phyloP scores from a whole-genome alignment of 352 stramenopile genomes.

The Phytopythium ostracodes region DNA sequence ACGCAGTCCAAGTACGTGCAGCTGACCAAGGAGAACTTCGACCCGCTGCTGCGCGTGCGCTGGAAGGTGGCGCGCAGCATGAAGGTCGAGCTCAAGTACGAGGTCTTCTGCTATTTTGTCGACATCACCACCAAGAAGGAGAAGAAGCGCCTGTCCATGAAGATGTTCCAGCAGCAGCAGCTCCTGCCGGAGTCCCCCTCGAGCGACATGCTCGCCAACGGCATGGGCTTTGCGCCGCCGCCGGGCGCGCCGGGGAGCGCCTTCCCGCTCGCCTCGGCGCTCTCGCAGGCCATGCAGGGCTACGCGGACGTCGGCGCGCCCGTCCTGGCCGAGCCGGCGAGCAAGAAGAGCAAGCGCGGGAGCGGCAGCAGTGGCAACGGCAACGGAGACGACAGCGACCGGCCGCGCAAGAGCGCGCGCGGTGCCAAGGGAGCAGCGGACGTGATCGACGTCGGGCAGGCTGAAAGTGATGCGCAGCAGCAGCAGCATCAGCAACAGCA shows the following conservation, averaged over 20 bases:
- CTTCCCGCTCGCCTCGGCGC: conserved; percentile 25
- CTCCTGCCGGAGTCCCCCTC: conserved; percentile 7
- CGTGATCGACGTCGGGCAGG: not conserved
- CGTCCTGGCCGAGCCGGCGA: conserved; percentile 13
- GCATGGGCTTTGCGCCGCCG: conserved; percentile 21
- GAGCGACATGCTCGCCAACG: conserved; percentile 11
- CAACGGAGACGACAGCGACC: conserved; percentile 21
- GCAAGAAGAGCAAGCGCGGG: conserved; percentile 25
- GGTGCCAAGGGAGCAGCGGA: not conserved
- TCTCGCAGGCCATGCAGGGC: conserved; percentile 26
- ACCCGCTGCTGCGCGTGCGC: conserved; percentile 54
- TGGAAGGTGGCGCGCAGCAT: conserved; percentile 79
- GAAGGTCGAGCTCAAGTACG: conserved; percentile 80
- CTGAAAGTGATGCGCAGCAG: conserved; percentile 12
- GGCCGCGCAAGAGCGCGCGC: conserved; percentile 44
- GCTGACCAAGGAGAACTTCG: conserved; percentile 73
- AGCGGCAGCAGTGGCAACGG: conserved; percentile 21
- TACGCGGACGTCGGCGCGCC: conserved; percentile 37
- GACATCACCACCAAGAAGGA: conserved; percentile 60
- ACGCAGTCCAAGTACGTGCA: conserved; percentile 79
- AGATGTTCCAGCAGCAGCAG: conserved; percentile 43
- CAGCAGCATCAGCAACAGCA: conserved; percentile 22
- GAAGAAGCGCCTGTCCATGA: conserved; percentile 59
- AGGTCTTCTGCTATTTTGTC: conserved; percentile 79
- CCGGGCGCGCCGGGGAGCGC: not conserved